phyloP scores from a whole-genome alignment of 1,284 basidiomycete species.

The Cerioporus squamosus region DNA sequence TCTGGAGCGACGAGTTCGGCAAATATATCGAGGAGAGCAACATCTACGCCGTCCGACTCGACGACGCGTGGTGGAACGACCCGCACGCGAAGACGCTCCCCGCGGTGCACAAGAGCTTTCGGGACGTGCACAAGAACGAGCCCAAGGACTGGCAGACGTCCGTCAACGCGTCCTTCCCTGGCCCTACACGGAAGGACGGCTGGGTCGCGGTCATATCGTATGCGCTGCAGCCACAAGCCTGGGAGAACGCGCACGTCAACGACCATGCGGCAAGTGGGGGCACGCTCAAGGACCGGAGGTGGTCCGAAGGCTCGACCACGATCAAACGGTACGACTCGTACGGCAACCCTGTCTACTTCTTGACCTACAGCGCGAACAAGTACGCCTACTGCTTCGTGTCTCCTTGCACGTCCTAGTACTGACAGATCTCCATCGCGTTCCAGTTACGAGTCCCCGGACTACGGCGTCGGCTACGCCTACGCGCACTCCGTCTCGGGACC shows the following conservation, averaged over 20 bases:
- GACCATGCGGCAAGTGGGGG: constrained; percentile 12
- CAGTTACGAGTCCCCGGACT: constrained; percentile 13
- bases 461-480: constrained; percentile 14
- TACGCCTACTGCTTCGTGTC: not conserved
- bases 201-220: constrained; percentile 13
- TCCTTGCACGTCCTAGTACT: no score
- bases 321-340: constrained; percentile 5
- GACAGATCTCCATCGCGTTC: not conserved
- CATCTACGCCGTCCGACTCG: constrained; percentile 12
- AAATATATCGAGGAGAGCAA: constrained; percentile 16
- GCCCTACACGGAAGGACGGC: constrained; percentile 14
- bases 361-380: constrained; percentile 14
- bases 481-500: constrained; percentile 7
- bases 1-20: constrained; percentile 11
- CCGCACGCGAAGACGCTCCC: constrained; percentile 10
- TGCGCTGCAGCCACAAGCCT: constrained; percentile 6
- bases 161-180: constrained; percentile 7
- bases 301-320: constrained; percentile 13
- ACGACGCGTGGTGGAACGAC: constrained; percentile 13
- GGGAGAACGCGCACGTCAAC: constrained; percentile 13
- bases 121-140: constrained; percentile 4
- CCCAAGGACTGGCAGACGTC: constrained; percentile 1
- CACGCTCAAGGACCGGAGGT: constrained; percentile 11
- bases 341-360: constrained; percentile 7
- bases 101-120: constrained; percentile 6